phyloP scores from a whole-genome alignment of 2,329 filamentous ascomycete genomes.

The Neurospora sp. region DNA sequence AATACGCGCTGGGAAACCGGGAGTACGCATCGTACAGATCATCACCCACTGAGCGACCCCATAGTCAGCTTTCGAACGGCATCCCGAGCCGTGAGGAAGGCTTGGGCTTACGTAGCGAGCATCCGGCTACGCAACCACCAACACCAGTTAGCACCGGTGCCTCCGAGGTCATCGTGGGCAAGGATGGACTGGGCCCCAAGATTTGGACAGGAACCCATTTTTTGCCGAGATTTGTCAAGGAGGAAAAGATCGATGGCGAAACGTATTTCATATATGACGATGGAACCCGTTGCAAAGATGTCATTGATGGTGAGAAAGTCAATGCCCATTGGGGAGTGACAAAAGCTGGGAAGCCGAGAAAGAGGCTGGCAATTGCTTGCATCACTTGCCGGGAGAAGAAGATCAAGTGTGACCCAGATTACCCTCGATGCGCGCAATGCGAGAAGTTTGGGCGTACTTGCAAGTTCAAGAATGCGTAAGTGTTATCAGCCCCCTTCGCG shows the following conservation, averaged over 20 bases:
- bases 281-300: constrained; percentile 69
- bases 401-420: constrained; percentile 90
- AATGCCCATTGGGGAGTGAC: constrained; percentile 92
- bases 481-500: constrained; percentile 18
- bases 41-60: constrained; percentile 24
- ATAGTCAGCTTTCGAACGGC: constrained; percentile 26
- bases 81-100: constrained; percentile 23
- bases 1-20: constrained; percentile 37
- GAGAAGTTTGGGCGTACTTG: constrained; percentile 83
- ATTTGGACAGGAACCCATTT: constrained; percentile 62
- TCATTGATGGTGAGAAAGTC: constrained; percentile 77
- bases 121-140: constrained; percentile 20
- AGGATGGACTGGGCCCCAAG: constrained; percentile 55
- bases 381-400: constrained; percentile 93
- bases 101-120: constrained; percentile 17
- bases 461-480: constrained; percentile 79
- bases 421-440: constrained; percentile 80
- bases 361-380: constrained; percentile 85
- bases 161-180: constrained; percentile 38
- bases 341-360: constrained; percentile 87
- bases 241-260: constrained; percentile 63
- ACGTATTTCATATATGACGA: constrained; percentile 78
- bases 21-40: constrained; percentile 25
- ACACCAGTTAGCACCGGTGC: constrained; percentile 22
- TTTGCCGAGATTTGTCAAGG: constrained; percentile 53